Percentiles rank a stretch among this genome's conserved stretches.
Evolutionary conservation across 2,329 filamentous ascomycete genomes (phyloP).

Genomic region (Ophiostoma piceae): DNA sequence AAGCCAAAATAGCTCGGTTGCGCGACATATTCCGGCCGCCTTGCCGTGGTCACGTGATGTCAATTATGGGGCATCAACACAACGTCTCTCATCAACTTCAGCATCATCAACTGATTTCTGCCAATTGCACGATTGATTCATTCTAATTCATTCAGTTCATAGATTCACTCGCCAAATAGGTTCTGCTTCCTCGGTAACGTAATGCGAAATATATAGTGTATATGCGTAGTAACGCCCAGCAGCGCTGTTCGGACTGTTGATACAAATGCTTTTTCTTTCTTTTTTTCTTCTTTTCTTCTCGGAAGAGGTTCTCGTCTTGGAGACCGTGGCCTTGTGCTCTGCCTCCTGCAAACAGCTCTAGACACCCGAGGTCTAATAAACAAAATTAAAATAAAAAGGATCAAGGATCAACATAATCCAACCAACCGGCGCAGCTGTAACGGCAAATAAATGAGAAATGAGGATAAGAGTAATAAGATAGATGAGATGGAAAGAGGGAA

Average conservation of each 20-base stretch:
- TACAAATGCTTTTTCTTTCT: constrained; percentile 23
- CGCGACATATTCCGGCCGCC: constrained; percentile 25
- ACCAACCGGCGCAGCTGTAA: constrained; percentile 22
- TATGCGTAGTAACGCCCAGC: neutral
- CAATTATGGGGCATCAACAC: neutral
- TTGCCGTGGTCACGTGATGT: constrained; percentile 19
- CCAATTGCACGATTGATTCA: no score
- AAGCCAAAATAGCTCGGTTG: constrained; percentile 24
- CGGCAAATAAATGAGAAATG: constrained; percentile 6
- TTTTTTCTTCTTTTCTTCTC: constrained; percentile 12
- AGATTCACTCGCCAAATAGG: no score
- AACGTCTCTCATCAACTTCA: no score
- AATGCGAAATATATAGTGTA: neutral
- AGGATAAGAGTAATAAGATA: neutral
- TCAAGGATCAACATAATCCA: constrained; percentile 17
- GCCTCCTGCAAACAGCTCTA: constrained; percentile 14
- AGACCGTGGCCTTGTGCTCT: neutral
- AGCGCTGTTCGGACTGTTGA: constrained; percentile 20
- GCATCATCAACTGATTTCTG: no score
- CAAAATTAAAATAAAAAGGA: constrained; percentile 17
- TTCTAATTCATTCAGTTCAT: neutral
- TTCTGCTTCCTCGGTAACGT: neutral
- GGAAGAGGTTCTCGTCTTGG: neutral
- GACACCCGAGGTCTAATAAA: constrained; percentile 21
- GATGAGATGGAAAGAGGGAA: neutral